Percentiles rank a stretch among this genome's conserved stretches.
phyloP scores from a whole-genome alignment of 148 eudicot species.

The Diospyros kaki region DNA sequence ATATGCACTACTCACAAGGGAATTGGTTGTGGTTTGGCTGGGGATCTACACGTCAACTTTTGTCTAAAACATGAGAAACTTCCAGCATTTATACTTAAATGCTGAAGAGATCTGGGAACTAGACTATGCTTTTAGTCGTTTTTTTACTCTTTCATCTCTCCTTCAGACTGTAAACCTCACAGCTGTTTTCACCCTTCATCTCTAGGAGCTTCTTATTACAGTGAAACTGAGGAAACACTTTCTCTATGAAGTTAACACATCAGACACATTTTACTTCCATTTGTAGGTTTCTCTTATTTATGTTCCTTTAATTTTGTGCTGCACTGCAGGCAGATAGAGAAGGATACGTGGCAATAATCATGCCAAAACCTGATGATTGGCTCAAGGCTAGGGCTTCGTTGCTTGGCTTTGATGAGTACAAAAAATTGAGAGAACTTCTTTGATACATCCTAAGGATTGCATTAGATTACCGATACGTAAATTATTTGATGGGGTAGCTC shows the following conservation, averaged over 20 bases:
- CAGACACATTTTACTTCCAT: too few species aligned
- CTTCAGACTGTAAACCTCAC: neutral
- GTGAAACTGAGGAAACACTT: neutral
- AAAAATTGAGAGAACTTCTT: conserved; percentile 40
- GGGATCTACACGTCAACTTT: too few species aligned
- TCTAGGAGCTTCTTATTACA: neutral
- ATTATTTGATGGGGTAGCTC: neutral
- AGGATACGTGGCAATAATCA: conserved; percentile 80
- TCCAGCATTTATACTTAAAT: too few species aligned
- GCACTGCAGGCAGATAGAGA: conserved; percentile 78
- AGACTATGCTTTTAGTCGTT: neutral
- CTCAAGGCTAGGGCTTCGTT: conserved; percentile 60
- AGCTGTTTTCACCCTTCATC: neutral
- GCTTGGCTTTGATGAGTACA: conserved; percentile 56
- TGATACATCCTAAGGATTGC: conserved; percentile 9
- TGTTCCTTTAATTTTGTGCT: neutral
- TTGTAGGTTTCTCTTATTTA: neutral
- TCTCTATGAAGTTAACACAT: neutral
- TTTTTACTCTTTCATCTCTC: neutral
- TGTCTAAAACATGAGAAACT: too few species aligned
- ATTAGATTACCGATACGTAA: neutral
- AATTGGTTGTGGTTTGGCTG: too few species aligned
- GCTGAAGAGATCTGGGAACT: neutral
- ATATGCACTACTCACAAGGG: too few species aligned
- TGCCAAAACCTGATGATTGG: conserved; percentile 93